Evolutionary conservation across 495 filamentous ascomycete genomes (phyloP).

Genomic region (Cudoniella acicularis): DNA sequence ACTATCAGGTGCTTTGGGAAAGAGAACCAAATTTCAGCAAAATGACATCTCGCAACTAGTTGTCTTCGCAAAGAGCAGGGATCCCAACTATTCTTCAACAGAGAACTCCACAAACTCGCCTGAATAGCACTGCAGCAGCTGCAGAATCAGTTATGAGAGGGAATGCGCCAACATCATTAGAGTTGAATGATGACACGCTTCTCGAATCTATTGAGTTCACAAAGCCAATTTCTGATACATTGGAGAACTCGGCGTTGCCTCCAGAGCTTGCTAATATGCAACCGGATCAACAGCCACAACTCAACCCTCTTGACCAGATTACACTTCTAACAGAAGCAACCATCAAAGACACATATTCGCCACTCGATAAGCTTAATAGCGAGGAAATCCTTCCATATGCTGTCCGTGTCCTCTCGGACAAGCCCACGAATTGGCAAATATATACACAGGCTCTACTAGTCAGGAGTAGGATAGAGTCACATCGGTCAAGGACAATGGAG

Average conservation of each 20-base stretch:
- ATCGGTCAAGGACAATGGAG: slow-evolving; percentile 80
- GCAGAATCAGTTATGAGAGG: neutral
- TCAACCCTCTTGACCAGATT: slow-evolving; percentile 77
- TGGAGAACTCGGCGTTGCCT: slow-evolving; percentile 52
- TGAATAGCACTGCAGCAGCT: neutral
- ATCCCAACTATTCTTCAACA: too few species aligned
- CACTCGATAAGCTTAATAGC: slow-evolving; percentile 77
- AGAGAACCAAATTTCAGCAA: slow-evolving; percentile 89
- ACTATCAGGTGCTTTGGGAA: slow-evolving; percentile 81
- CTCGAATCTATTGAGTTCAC: slow-evolving; percentile 82
- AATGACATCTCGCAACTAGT: slow-evolving; percentile 88
- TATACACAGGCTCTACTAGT: slow-evolving; percentile 91
- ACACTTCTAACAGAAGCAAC: slow-evolving; percentile 83
- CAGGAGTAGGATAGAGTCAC: slow-evolving; percentile 82
- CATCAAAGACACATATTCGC: slow-evolving; percentile 79
- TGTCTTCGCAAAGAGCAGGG: slow-evolving; percentile 75
- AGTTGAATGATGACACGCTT: slow-evolving; percentile 89
- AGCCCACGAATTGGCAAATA: slow-evolving; percentile 94
- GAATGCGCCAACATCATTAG: slow-evolving; percentile 57
- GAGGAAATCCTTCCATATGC: slow-evolving; percentile 94
- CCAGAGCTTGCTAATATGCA: slow-evolving; percentile 56
- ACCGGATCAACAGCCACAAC: slow-evolving; percentile 75
- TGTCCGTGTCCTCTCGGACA: slow-evolving; percentile 79
- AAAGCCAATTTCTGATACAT: slow-evolving; percentile 35
- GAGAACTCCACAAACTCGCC: neutral